Percentiles rank a stretch among this genome's conserved stretches.
Evolutionary conservation across 805 yeast species (phyloP).

Genomic region (Starmerella powellii): DNA sequence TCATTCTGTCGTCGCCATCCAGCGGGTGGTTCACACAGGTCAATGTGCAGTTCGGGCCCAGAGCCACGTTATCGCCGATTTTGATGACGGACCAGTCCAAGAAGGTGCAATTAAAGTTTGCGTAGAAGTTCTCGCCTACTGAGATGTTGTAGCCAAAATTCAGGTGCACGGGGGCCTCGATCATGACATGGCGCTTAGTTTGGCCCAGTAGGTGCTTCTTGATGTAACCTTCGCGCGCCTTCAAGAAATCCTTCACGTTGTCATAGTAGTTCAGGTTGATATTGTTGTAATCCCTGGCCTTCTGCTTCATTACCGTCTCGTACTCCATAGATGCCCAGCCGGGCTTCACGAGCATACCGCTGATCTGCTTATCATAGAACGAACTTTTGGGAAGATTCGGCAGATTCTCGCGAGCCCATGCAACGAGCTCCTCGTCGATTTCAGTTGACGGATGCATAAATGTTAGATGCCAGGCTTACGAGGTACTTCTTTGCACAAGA

Average conservation of each 20-base stretch:
- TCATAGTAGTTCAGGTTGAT: conserved; percentile 21
- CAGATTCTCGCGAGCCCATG: conserved; percentile 18
- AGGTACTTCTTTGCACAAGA: not conserved
- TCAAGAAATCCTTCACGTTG: conserved; percentile 24
- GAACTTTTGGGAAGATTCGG: conserved; percentile 25
- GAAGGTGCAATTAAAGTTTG: conserved; percentile 41
- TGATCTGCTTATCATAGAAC: conserved; percentile 43
- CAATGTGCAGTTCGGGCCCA: conserved; percentile 52
- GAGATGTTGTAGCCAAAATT: conserved; percentile 55
- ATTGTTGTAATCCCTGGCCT: conserved; percentile 25
- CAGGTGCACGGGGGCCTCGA: conserved; percentile 49
- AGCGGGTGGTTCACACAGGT: conserved; percentile 55
- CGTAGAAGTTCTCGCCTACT: conserved; percentile 47
- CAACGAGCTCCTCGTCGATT: conserved; percentile 12
- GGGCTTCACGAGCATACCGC: conserved; percentile 37
- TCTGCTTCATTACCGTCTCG: conserved; percentile 27
- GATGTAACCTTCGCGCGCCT: conserved; percentile 33
- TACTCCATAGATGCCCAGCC: conserved; percentile 25
- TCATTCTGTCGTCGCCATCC: conserved; percentile 36
- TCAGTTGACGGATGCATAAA: conserved; percentile 11
- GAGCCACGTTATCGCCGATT: conserved; percentile 46
- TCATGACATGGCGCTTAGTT: conserved; percentile 30
- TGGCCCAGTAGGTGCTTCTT: conserved; percentile 37
- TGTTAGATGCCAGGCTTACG: not conserved
- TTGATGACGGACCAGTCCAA: conserved; percentile 49